Conservation (phyloP, 2,329 filamentous ascomycete species). For the Fusarium sp. region DNA sequence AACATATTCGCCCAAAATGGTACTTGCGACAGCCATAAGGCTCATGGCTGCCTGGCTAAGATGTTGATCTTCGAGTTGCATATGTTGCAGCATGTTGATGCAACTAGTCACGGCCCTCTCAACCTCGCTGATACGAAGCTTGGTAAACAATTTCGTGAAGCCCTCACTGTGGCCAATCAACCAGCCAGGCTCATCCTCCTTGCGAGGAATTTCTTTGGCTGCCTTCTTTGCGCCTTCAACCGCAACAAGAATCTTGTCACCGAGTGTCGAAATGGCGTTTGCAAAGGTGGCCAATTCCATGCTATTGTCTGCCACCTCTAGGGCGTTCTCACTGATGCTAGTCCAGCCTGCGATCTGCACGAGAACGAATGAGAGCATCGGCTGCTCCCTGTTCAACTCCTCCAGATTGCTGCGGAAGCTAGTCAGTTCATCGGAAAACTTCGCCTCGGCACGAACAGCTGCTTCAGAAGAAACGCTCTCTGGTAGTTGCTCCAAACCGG, state of each 20-base stretch:
- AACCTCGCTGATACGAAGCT: constrained; percentile 70
- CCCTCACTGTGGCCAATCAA: constrained; percentile 59
- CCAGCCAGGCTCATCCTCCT: constrained; percentile 53
- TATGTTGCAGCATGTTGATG: constrained; percentile 50
- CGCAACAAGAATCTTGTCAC: constrained; percentile 81
- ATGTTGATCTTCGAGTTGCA: constrained; percentile 46
- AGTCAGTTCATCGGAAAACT: constrained; percentile 52
- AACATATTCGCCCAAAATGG: constrained; percentile 80
- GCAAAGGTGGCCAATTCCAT: constrained; percentile 61
- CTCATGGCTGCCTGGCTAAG: constrained; percentile 48
- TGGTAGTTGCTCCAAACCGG: constrained; percentile 62
- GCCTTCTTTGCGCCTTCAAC: constrained; percentile 76
- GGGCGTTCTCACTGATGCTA: constrained; percentile 44
- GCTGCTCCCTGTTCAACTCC: constrained; percentile 54
- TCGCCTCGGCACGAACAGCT: constrained; percentile 48
- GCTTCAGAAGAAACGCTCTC: constrained; percentile 58
- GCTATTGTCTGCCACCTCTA: constrained; percentile 13
- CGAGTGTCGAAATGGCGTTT: constrained; percentile 68
- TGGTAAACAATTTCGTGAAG: constrained; percentile 64
- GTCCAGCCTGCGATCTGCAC: constrained; percentile 76
- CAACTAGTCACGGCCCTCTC: constrained; percentile 54
- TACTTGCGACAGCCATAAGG: constrained; percentile 56
- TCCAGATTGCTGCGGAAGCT: constrained; percentile 56
- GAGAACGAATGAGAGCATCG: constrained; percentile 72
- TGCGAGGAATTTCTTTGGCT: constrained; percentile 54